Evolutionary conservation across 164 flowering plant genomes (phyloP).

Genomic region (Chimonanthus salicifolius): DNA sequence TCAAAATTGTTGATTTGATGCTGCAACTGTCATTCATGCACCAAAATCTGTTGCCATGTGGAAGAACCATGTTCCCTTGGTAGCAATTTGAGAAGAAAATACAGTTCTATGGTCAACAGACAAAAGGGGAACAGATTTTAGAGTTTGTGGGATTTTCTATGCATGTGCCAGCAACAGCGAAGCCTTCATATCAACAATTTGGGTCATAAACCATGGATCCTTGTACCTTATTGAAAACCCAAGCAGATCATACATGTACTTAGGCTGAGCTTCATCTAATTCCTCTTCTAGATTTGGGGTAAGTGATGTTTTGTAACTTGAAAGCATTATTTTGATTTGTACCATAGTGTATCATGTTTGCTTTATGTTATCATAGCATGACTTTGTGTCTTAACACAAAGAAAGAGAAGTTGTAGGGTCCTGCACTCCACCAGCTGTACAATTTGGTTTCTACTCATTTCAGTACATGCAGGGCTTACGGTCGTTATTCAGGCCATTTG

Average conservation of each 20-base stretch:
- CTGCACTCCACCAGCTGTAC: not conserved
- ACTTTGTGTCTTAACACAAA: not conserved
- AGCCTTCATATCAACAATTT: not conserved
- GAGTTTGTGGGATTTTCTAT: not conserved
- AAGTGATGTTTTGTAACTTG: not conserved
- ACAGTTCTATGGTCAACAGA: not conserved
- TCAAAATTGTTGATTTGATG: not conserved
- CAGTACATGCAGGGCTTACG: too few relatives aligned
- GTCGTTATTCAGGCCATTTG: too few relatives aligned
- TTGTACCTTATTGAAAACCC: not conserved
- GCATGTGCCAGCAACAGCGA: not conserved
- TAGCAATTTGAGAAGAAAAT: not conserved
- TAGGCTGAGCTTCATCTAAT: not conserved
- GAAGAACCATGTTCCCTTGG: not conserved
- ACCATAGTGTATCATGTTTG: slow-evolving; percentile 1
- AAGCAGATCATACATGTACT: not conserved
- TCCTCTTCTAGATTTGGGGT: not conserved
- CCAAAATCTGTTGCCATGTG: not conserved
- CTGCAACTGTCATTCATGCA: not conserved
- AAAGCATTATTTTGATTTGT: not conserved
- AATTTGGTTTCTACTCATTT: not conserved
- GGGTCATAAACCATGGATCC: not conserved
- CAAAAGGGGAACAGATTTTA: not conserved
- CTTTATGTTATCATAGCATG: not conserved
- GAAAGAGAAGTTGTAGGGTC: not conserved